These are phyloP conservation scores for Cardamine resedifolia DNA, from an alignment of 345 rosid genomes.

Conservation along the genomic window DNA sequence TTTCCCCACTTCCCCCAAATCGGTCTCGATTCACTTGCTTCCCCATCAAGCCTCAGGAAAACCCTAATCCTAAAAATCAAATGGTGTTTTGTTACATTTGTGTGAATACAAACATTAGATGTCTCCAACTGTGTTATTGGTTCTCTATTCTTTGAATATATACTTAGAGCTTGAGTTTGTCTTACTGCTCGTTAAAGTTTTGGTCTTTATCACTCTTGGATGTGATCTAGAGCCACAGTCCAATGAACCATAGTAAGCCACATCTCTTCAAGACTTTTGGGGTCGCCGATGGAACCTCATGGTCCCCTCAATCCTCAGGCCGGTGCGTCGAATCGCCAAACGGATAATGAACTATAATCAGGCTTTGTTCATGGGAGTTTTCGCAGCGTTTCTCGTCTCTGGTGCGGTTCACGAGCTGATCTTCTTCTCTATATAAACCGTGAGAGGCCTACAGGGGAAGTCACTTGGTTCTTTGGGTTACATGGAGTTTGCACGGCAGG, in stretches of 20 bases:
- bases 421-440: conserved; percentile 22
- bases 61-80: conserved; percentile 4
- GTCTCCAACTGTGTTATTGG: not conserved
- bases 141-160: conserved; percentile 4
- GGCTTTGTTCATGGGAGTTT: not conserved
- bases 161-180: conserved; percentile 37
- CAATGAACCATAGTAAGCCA: conserved; percentile 47
- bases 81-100: not conserved
- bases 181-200: not conserved
- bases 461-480: conserved; percentile 39
- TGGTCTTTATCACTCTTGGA: not conserved
- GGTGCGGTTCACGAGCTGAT: conserved; percentile 39
- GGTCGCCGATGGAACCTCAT: conserved; percentile 57
- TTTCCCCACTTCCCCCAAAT: conserved; percentile 26
- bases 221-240: conserved; percentile 42
- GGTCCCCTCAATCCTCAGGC: conserved; percentile 39
- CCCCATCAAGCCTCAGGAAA: conserved; percentile 41
- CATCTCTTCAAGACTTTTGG: conserved; percentile 63
- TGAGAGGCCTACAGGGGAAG: conserved; percentile 38
- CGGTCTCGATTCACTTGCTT: conserved; percentile 48
- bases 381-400: conserved; percentile 26
- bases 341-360: not conserved
- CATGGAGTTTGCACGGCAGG: conserved; percentile 36
- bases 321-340: not conserved
- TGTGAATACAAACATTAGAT: conserved; percentile 1